Evolutionary conservation across 1,284 basidiomycete genomes (phyloP).

Genomic region (Ceratobasidium sp.): DNA sequence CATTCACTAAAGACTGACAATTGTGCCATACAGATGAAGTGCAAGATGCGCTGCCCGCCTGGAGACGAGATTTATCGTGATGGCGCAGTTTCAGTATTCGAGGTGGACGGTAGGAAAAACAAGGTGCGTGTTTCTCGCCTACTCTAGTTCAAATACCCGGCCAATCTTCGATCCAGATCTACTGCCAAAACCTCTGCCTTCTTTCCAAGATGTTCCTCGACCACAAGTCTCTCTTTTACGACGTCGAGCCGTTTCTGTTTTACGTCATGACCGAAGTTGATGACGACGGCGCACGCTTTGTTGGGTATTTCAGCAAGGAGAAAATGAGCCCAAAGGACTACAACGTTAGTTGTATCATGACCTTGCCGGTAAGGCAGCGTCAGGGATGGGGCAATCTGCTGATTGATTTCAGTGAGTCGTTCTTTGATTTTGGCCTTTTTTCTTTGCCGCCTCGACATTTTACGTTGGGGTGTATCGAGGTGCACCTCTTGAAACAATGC

Average conservation of each 20-base stretch:
- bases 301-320: conserved; percentile 99
- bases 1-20: conserved; percentile 24
- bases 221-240: conserved; percentile 99
- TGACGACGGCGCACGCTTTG: conserved; percentile 90
- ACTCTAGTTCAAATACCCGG: neutral
- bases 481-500: neutral
- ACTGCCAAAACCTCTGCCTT: conserved; percentile 99
- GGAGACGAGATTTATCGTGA: conserved; percentile 99
- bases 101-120: conserved; percentile 98
- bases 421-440: conserved; percentile 37
- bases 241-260: conserved; percentile 99
- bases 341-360: conserved; percentile 99
- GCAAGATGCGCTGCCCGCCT: conserved; percentile 94
- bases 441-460: conserved; percentile 2
- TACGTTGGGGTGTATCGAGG: conserved; percentile 2
- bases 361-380: conserved; percentile 92
- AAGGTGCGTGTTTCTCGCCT: conserved; percentile 68
- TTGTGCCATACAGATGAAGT: conserved; percentile 79
- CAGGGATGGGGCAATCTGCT: conserved; percentile 95
- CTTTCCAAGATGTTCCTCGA: conserved; percentile 99
- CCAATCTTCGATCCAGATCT: conserved; percentile 72
- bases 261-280: conserved; percentile 97
- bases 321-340: conserved; percentile 96
- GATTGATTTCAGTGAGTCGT: conserved; percentile 94
- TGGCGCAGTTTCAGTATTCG: conserved; percentile 89